Percentiles rank a stretch among this genome's conserved stretches.
phyloP scores from a whole-genome alignment of 2,329 filamentous ascomycete genomes.

The Sarocladium kiliense region DNA sequence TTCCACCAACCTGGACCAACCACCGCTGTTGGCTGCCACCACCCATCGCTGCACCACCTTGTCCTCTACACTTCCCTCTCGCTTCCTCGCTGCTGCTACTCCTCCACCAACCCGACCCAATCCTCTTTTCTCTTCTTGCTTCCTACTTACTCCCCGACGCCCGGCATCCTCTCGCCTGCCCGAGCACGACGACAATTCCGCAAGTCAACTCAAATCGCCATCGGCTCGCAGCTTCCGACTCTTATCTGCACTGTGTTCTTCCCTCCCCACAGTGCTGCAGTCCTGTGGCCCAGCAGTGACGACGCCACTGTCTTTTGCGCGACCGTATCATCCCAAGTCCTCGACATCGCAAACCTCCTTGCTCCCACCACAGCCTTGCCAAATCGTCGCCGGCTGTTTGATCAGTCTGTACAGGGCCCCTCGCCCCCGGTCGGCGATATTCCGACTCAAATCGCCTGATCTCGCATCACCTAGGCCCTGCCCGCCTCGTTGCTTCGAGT shows the following conservation, averaged over 20 bases:
- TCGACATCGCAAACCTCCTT: neutral
- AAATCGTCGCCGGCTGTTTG: neutral
- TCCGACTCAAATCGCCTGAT: neutral
- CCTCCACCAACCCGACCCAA: too few relatives aligned
- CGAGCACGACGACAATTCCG: neutral
- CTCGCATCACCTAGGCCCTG: neutral
- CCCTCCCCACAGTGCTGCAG: neutral
- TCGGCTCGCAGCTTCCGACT: neutral
- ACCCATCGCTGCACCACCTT: neutral
- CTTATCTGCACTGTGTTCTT: neutral
- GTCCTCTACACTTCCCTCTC: slow-evolving; percentile 4
- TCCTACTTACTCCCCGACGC: neutral
- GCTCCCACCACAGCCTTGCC: neutral
- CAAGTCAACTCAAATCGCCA: neutral
- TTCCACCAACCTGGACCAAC: too few relatives aligned
- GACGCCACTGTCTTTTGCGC: neutral
- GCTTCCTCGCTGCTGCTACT: neutral
- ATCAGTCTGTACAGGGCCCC: neutral
- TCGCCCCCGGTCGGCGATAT: slow-evolving; percentile 1
- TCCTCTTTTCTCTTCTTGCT: neutral
- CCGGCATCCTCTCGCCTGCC: neutral
- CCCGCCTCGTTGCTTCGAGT: neutral
- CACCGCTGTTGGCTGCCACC: neutral
- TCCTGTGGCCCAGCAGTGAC: neutral
- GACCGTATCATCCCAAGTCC: neutral